A percentile compares a stretch with the other conserved stretches of the same genome.
phyloP scores from a whole-genome alignment of 345 rosid genomes.

The Gossypium stocksii region DNA sequence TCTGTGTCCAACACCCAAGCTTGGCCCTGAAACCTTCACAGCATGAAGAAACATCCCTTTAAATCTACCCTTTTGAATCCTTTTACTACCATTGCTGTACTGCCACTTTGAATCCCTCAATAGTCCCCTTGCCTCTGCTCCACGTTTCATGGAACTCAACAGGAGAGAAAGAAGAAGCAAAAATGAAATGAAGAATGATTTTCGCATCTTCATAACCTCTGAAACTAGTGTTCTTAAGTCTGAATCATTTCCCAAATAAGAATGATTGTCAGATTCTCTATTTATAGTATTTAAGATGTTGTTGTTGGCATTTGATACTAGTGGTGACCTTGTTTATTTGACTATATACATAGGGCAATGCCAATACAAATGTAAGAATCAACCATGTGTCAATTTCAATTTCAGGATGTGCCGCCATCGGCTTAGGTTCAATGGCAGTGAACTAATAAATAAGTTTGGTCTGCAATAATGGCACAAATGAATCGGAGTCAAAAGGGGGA shows the following conservation, averaged over 20 bases:
- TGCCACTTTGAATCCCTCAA: constrained; percentile 1
- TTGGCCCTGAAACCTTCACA: constrained; percentile 37
- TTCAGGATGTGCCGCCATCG: not conserved
- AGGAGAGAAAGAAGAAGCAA: constrained; percentile 20
- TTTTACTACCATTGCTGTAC: not conserved
- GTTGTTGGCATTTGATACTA: not conserved
- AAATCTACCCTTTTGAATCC: not conserved
- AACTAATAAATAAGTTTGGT: not conserved
- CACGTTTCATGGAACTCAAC: not conserved
- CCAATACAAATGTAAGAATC: not conserved
- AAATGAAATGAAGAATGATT: constrained; percentile 8
- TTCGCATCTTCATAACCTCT: constrained; percentile 6
- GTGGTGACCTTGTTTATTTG: constrained; percentile 3
- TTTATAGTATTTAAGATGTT: constrained; percentile 10
- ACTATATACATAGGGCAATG: not conserved
- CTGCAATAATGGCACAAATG: not conserved
- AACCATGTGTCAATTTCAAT: not conserved
- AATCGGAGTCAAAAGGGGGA: not conserved
- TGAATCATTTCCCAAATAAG: not conserved
- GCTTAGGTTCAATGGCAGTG: not conserved
- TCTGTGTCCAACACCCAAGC: constrained; percentile 30
- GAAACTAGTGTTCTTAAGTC: not conserved
- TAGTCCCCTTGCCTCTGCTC: constrained; percentile 25
- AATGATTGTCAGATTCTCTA: not conserved
- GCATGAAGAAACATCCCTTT: constrained; percentile 7